Base-by-base conservation (phyloP, 2,329 filamentous ascomycete genomes). In the Cladosporium velox region DNA sequence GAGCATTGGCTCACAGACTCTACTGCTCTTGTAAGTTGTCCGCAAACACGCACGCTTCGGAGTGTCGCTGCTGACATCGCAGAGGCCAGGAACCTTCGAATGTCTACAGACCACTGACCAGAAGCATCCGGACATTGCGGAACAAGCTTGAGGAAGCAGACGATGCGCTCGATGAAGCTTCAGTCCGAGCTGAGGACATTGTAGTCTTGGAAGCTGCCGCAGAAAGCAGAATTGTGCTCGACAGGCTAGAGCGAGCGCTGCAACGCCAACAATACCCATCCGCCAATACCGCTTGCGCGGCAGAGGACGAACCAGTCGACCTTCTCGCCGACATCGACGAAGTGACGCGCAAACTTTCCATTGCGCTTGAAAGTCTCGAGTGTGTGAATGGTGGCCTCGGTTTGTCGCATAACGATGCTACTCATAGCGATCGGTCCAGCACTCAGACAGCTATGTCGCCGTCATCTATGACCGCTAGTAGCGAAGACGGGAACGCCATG, bases 81-180 rank as follows among this genome's bases (percentile, higher is more conserved):
- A 44, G 34, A 67, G 65, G 66, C 65, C 65, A 68, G 65, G 59
- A 68, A 15, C 47, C 65, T 51, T 38, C 59, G 18, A 66, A 61
- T 26, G 5, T 35, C 12, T 70, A 61, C 60, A 67, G 52, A 21
- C 30, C 63, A 2, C 54, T 70, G 3, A 63, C 67, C 14, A 60
- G 60, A 54, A 64, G 65, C 34, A 54, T 70, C 18, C 67, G 68
- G 30, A 63, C 21, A 14, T 58, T 70, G 8, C 69, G 70, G 26
- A 72, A 72, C 47, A 59, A 61, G 34, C 63, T 72, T 4, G 70
- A 67, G 57, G 69, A 72, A 24, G 63, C 66, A 5, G 69, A 70
- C 41, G 69, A 72, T 26, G 59, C 64, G 15, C 67, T 70, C 3
- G 58, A 52, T n/a, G 65, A 64, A 30, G 35, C 60, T 15, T 52